Evolutionary conservation across 495 filamentous ascomycete genomes (phyloP), one percentile per base, ranked within the genome.

Genomic region (Aspergillus baeticus): DNA sequence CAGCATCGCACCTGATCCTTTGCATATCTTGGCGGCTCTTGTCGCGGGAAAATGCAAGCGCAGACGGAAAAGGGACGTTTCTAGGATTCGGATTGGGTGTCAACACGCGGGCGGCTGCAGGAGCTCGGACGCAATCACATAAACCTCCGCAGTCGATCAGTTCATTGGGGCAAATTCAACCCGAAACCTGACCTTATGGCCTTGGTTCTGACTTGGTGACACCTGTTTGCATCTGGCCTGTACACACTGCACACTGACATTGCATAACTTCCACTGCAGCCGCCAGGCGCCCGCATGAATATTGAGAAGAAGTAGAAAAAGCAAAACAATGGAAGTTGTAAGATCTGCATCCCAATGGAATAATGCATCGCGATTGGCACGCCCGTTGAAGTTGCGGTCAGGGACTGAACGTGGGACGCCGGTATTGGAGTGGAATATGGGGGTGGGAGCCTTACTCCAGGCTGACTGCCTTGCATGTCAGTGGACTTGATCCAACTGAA

Each of bases 11-110:
- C 22, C 43, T 68, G 42, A 56, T 69, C 47, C 54, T 65, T 10
- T 59, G 68, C 38, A 73, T 73, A 26, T 53, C 57, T 18, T 70
- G 67, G 70, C 64, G 65, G 8, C 51, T 70, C 13, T 69, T 68
- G 54, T 70, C 4, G 69, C 69, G 3, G 69, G 67, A 0, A 66
- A 70, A n/a, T 42, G 70, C 68, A 10, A 73, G 68, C 10, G 51
- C 58, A 0, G 70, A 71, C 44, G 58, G 39, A 17, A 50, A 20
- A 23, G 13, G 2, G 7, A 68, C 66, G 8, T 66, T 66, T 51
- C 67, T 29, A 29, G 26, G 26, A 8, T 8, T 29, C 66, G 46
- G 70, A 71, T 56, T 73, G 70, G 70, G 69, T 71, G 22, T 66
- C 67, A 15, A 69, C 70, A 26, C 47, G 47, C 47, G 47, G 47